Conservation (phyloP, 306 rosid genomes). For the Aeschynomene evenia region DNA sequence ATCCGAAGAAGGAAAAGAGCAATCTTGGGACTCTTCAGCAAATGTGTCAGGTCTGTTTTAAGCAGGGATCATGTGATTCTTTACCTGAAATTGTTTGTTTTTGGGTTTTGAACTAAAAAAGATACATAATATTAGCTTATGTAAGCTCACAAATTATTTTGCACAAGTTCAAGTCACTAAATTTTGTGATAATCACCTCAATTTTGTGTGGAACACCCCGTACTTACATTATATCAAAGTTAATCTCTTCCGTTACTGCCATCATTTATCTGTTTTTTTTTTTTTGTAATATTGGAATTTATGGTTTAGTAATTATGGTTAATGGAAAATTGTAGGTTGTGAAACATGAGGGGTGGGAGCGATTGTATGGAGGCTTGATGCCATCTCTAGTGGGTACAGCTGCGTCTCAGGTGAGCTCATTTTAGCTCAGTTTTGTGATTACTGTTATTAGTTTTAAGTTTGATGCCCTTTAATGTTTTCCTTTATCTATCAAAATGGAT, state of each 20-base stretch:
- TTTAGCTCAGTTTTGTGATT: constrained; percentile 15
- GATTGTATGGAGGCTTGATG: constrained; percentile 46
- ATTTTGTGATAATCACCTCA: not conserved
- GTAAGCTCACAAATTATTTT: not conserved
- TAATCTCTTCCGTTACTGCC: too few relatives aligned
- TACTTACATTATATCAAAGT: too few relatives aligned
- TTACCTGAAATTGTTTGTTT: constrained; percentile 14
- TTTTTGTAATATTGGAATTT: too few relatives aligned
- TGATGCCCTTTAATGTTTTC: not conserved
- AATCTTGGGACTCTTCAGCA: constrained; percentile 57
- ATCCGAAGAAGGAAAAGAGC: constrained; percentile 57
- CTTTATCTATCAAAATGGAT: constrained; percentile 9
- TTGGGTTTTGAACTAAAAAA: not conserved
- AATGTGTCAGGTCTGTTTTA: constrained; percentile 67
- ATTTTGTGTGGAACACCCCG: too few relatives aligned
- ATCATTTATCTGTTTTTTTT: too few relatives aligned
- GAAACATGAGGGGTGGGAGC: constrained; percentile 87
- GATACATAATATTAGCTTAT: not conserved
- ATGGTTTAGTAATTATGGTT: not conserved
- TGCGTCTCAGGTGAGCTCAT: constrained; percentile 83
- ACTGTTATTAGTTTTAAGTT: constrained; percentile 1
- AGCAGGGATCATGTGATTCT: constrained; percentile 16
- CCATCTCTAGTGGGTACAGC: constrained; percentile 78
- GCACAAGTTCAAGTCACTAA: not conserved
- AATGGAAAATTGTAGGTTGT: constrained; percentile 58